Percentiles rank a stretch among this genome's conserved stretches.
Evolutionary conservation across 768 basidiomycete species (phyloP).

Genomic region (Rhodosporidiobolus sp.): DNA sequence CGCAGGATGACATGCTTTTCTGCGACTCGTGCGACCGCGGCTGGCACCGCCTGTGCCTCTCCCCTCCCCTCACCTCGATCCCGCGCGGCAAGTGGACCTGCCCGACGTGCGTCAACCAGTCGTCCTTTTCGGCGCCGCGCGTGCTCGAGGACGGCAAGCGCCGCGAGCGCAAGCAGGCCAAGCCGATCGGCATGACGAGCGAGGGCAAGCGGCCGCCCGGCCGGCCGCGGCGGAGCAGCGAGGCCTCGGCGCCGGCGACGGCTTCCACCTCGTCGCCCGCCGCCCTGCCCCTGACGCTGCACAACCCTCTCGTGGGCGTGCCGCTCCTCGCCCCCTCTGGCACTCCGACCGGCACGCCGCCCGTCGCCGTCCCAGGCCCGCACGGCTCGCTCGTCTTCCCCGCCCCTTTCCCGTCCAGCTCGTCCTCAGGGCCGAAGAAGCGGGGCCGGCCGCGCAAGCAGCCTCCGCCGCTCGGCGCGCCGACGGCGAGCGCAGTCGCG

Average conservation of each 20-base stretch:
- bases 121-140: slow-evolving; percentile 10
- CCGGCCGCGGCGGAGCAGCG: slow-evolving; percentile 37
- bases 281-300: too few relatives aligned
- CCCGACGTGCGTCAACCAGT: slow-evolving; percentile 43
- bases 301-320: too few relatives aligned
- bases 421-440: too few relatives aligned
- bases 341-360: too few relatives aligned
- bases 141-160: background rate
- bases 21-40: slow-evolving; percentile 95
- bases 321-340: too few relatives aligned
- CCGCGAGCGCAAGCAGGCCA: slow-evolving; percentile 13
- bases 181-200: slow-evolving; percentile 10
- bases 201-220: background rate
- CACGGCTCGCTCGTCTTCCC: too few relatives aligned
- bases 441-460: too few relatives aligned
- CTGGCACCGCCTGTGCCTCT: slow-evolving; percentile 79
- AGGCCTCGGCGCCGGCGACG: background rate
- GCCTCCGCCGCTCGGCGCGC: too few relatives aligned
- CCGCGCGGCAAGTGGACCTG: slow-evolving; percentile 59
- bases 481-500: too few relatives aligned
- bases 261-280: too few relatives aligned
- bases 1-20: slow-evolving; percentile 73
- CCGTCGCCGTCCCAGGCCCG: too few relatives aligned
- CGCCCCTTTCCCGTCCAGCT: too few relatives aligned
- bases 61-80: slow-evolving; percentile 65